A percentile compares a stretch with the other conserved stretches of the same genome.
These are phyloP conservation scores for Saccharomyces hybrid DNA, from an alignment of 1,139 yeast genomes.

Conservation along the genomic window DNA sequence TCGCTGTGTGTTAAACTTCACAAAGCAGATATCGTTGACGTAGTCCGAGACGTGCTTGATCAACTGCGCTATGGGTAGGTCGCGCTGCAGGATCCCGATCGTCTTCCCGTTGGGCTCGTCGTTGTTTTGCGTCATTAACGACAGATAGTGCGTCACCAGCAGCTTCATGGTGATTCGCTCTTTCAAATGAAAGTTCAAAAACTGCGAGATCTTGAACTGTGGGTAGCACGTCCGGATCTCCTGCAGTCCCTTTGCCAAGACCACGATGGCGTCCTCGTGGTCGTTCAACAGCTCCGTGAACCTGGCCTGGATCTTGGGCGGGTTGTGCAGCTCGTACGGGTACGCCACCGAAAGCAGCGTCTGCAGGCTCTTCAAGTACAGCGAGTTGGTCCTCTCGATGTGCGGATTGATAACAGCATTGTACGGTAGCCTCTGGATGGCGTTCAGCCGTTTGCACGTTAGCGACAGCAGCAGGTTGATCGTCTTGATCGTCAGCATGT, in stretches of 20 bases:
- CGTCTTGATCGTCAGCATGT: constrained; percentile 35
- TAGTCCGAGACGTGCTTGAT: constrained; percentile 57
- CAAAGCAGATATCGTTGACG: constrained; percentile 72
- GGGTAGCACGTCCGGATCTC: constrained; percentile 57
- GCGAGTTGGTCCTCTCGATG: constrained; percentile 68
- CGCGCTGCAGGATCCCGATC: constrained; percentile 66
- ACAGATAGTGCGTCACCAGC: constrained; percentile 76
- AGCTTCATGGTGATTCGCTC: constrained; percentile 83
- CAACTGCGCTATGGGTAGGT: constrained; percentile 54
- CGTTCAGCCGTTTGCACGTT: constrained; percentile 48
- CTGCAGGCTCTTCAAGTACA: constrained; percentile 65
- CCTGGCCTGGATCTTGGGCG: constrained; percentile 43
- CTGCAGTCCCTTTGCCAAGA: constrained; percentile 71
- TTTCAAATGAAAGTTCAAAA: constrained; percentile 68
- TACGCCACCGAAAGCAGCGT: constrained; percentile 43
- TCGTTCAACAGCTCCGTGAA: constrained; percentile 56
- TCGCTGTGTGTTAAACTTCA: constrained; percentile 62
- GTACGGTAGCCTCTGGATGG: constrained; percentile 70
- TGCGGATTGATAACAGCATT: constrained; percentile 82
- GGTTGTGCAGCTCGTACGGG: constrained; percentile 47
- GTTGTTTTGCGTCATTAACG: constrained; percentile 35
- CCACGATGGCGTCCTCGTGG: constrained; percentile 77
- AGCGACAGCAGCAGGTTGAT: constrained; percentile 38
- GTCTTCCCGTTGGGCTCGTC: constrained; percentile 3
- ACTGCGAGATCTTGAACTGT: constrained; percentile 45